Evolutionary conservation across 2,329 filamentous ascomycete species (phyloP).

Genomic region (Pseudogymnoascus sp.): DNA sequence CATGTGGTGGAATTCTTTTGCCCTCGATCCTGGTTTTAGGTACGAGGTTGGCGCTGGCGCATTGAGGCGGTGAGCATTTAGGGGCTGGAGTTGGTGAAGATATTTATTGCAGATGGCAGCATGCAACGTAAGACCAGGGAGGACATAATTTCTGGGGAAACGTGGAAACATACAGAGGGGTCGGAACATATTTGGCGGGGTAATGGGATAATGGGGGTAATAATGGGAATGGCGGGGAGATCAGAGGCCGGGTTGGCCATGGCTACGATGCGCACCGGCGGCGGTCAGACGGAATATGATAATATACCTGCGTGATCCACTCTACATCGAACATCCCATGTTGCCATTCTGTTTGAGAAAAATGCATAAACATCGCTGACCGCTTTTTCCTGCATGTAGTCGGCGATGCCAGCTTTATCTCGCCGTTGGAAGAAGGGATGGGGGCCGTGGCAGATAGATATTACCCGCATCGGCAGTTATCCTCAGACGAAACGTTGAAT

Average conservation of each 20-base stretch:
- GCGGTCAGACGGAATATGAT: constrained; percentile 1
- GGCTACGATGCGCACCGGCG: not conserved
- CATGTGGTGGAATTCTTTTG: not conserved
- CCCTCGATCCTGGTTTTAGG: not conserved
- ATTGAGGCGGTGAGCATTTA: not conserved
- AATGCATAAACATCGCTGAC: not conserved
- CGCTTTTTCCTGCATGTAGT: not conserved
- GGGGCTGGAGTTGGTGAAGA: not conserved
- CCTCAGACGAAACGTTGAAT: not conserved
- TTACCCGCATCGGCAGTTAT: not conserved
- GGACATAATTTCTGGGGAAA: not conserved
- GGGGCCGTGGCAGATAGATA: not conserved
- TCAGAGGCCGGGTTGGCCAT: not conserved
- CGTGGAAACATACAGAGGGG: not conserved
- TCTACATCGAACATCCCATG: not conserved
- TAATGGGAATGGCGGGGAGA: not conserved
- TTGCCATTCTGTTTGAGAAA: not conserved
- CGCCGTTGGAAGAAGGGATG: not conserved
- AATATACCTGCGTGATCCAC: not conserved
- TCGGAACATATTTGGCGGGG: not conserved
- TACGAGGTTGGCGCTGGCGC: not conserved
- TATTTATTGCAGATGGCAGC: not conserved
- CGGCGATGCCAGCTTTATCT: not conserved
- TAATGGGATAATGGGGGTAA: not conserved
- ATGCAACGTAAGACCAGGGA: not conserved